Base-by-base conservation (phyloP, 2,329 filamentous ascomycete genomes). In the Ceratocystis ficicola region DNA sequence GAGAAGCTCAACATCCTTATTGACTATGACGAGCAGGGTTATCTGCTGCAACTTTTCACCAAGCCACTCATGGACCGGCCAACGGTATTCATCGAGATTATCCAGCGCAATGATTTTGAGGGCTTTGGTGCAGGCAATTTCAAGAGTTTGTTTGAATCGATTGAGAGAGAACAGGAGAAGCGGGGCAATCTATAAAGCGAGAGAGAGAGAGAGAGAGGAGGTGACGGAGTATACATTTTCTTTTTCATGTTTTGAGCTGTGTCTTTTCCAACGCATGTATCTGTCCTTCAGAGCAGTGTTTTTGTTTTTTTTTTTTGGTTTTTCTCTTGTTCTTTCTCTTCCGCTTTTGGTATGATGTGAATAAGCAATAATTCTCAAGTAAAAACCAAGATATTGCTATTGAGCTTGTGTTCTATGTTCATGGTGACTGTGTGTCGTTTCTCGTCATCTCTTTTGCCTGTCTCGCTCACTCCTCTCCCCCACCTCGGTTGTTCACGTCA, bases 91-190 rank as follows among this genome's bases (percentile, higher is more conserved):
- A 85, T 96, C 69, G 93, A 96, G 82, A 95, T 96, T 71, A 96
- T 96, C 71, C 91, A 96, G 79, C 80, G 92, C 66, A 87, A 95
- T 71, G 86, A 90, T 69, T 96, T 96, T 74, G 86, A 88, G 41
- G 93, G 93, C 0, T 96, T 96, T 71, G 92, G 93, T 3, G 93
- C 92, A 0, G 93, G 93, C 0, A 97, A 96, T 76, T 96, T 96
- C 79, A 96, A 91, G 83, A 91, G 87, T 68, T 73, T 96, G 71
- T 96, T 96, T 72, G 92, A 96, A 80, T 92, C 93, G 2, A 95
- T 96, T 74, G 93, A 96, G 81, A 80, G 92, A 63, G 92, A 96
- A 76, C 93, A 96, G 80, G 90, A 85, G 59, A 80, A 88, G 75
- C 81, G 92, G 66, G 92, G 93, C 1, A 96, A 96, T 73, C 74